Evolutionary conservation across 139 green algal genomes (phyloP), one percentile per base, ranked within the genome.

Genomic region (Pseudopediastrum boryanum): DNA sequence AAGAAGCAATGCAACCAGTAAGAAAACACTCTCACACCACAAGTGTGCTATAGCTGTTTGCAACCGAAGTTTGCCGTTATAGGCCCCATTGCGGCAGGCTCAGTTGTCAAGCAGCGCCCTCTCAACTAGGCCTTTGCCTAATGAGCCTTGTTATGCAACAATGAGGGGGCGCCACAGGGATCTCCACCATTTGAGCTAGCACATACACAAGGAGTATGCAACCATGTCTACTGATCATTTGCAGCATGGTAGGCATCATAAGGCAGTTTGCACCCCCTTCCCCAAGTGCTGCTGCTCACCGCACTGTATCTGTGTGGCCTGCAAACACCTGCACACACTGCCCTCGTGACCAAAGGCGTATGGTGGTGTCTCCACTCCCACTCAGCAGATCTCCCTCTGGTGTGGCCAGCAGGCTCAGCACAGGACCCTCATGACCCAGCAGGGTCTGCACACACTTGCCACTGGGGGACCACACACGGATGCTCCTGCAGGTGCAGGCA

Each of bases 281-380:
- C 48, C 48, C 16, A 58, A 16, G 21, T 3, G 27, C 35, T 65
- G 33, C 41, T 27, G 6, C 84, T 23, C 72, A 90, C 90, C 92
- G 87, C 51, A 98, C 94, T 0, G 91, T 94, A 80, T 98, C 94
- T 1, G 69, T 89, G 81, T 98, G 95, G 6, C 86, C 95, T 29
- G 50, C 78, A 66, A 95, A 85, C 16, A 87, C 91, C 25, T 80
- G 52, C 0, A 87, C 69, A 78, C 94, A 98, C 12, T 73, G 56
- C 29, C 68, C 43, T 36, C 72, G 36, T 46, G 77, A 9, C 69
- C 81, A 25, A 50, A 79, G 3, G 27, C 61, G 84, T 87, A 95
- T 84, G 27, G 84, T 93, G 44, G 68, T 84, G 85, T 97, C 92
- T 36, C 89, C 89, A 25, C 85, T 91, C 59, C 94, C 95, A 19